Conservation (phyloP, 805 yeast genomes). For the Wickerhamomyces strasburgensis region DNA sequence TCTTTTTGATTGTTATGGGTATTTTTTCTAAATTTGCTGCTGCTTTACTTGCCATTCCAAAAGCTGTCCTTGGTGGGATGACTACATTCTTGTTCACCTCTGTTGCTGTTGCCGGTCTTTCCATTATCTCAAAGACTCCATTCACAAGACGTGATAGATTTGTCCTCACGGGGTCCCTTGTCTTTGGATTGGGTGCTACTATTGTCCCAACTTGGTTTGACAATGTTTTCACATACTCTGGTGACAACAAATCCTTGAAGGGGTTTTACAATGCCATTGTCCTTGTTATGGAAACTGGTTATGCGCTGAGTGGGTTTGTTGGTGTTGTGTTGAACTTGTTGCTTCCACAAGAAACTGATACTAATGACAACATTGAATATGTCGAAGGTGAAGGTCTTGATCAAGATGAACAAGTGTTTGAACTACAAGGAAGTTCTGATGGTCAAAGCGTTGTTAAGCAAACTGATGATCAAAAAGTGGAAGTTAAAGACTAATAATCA, state of each 20-base stretch:
- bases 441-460: neutral
- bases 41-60: conserved; percentile 80
- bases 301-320: conserved; percentile 62
- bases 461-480: neutral
- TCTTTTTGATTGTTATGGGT: conserved; percentile 83
- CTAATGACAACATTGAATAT: conserved; percentile 22
- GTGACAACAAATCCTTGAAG: conserved; percentile 45
- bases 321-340: conserved; percentile 57
- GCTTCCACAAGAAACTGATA: conserved; percentile 54
- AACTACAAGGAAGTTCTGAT: conserved; percentile 3
- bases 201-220: conserved; percentile 64
- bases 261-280: conserved; percentile 67
- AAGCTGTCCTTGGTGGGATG: conserved; percentile 84
- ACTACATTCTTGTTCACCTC: conserved; percentile 71
- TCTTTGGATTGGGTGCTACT: conserved; percentile 65
- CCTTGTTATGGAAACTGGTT: conserved; percentile 68
- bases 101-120: conserved; percentile 70
- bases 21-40: conserved; percentile 83
- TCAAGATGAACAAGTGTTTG: conserved; percentile 11
- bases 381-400: conserved; percentile 14
- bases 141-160: conserved; percentile 73
- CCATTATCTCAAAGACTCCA: conserved; percentile 47
- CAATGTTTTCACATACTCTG: conserved; percentile 59
- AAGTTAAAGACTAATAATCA: neutral
- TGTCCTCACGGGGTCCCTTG: conserved; percentile 55